These are phyloP conservation scores for Geotrichum fermentans DNA, from an alignment of 1,139 yeast species.

Conservation along the genomic window DNA sequence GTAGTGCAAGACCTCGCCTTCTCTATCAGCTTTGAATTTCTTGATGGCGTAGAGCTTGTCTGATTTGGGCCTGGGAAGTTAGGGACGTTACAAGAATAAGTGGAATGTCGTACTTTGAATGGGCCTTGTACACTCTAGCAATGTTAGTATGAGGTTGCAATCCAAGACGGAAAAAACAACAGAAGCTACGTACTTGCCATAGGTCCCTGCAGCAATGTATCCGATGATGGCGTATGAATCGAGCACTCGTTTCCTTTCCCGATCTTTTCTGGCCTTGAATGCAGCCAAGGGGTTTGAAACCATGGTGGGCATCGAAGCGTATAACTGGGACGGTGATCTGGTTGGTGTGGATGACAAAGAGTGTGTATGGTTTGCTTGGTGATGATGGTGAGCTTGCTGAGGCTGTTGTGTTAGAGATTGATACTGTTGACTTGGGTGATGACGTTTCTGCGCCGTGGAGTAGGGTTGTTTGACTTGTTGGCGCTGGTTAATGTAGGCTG, in stretches of 20 bases:
- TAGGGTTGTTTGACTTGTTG: constrained; percentile 5
- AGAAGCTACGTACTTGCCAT: constrained; percentile 59
- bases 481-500: constrained; percentile 1
- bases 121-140: constrained; percentile 78
- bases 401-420: not conserved
- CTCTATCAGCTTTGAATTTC: constrained; percentile 90
- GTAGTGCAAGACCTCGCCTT: constrained; percentile 82
- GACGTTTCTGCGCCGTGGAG: not conserved
- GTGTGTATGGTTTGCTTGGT: not conserved
- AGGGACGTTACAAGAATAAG: not conserved
- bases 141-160: constrained; percentile 27
- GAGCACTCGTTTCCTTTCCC: constrained; percentile 63
- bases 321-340: not conserved
- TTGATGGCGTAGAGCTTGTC: constrained; percentile 60
- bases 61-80: not conserved
- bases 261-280: constrained; percentile 55
- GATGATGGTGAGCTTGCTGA: not conserved
- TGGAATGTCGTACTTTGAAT: constrained; percentile 34
- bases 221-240: constrained; percentile 85
- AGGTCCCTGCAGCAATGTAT: constrained; percentile 97
- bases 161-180: too few species aligned
- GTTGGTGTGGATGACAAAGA: not conserved
- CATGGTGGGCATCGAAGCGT: constrained; percentile 18
- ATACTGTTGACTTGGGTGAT: not conserved
- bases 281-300: constrained; percentile 36